Evolutionary conservation across 345 rosid genomes (phyloP), one percentile per base, ranked within the genome.

Genomic region (Brassica juncea): DNA sequence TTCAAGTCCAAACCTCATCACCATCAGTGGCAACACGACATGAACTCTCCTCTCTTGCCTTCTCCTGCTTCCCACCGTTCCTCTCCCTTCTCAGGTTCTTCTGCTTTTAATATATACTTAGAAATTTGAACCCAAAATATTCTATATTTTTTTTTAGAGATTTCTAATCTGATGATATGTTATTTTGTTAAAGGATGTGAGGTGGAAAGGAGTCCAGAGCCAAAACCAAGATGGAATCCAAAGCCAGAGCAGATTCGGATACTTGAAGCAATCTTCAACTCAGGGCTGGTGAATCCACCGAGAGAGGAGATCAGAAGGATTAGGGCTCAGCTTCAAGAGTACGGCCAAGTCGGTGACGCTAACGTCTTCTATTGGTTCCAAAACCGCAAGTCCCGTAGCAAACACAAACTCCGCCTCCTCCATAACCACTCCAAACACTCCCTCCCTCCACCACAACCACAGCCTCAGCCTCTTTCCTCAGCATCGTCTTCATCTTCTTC

Each of bases 311-410:
- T 96, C 44, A 68, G 95, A 59, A 93, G 89, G 73, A 96, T 96
- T 79, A 86, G 98, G 83, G 89, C 89, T 79, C 99, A 90, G 74
- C 83, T 93, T 39, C 99, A 93, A 73, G 97, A 93, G 79, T 96
- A 84, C 57, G 99, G 99, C 19, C 98, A 96, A 85, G 99, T 96
- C 8, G 99, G 99, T 5, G 98, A 96, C 32, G 98, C 99, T 54
- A 96, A 96, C 23, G 97, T 96, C 55, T 96, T 96, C 79, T 96
- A 96, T 80, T 96, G 99, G 98, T 96, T 96, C 84, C 99, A 96
- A 75, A 96, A 96, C 88, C 83, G 98, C 35, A 96, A 96, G 83
- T 96, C 99, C 27, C 86, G 99, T 74, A 96, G 92, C 90, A 96
- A 96, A 83, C 97, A 91, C 84, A 96, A 93, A 85, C 91, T 88